Evolutionary conservation across 164 flowering plant genomes (phyloP).

Genomic region (Aristolochia contorta): DNA sequence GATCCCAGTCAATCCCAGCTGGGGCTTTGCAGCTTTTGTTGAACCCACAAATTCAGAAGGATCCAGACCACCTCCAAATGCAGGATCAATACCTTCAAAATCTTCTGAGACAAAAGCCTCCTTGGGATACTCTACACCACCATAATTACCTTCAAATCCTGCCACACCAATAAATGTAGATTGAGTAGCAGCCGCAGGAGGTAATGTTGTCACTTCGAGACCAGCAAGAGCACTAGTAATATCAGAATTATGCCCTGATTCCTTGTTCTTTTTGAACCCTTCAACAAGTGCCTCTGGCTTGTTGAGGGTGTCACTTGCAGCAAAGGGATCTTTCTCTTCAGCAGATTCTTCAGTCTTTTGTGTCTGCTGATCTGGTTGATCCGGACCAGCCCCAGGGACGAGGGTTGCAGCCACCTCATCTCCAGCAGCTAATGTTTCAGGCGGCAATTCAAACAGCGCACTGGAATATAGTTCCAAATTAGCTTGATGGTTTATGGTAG

Average conservation of each 20-base stretch:
- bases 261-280: slow-evolving; percentile 82
- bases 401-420: slow-evolving; percentile 62
- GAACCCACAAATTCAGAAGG: slow-evolving; percentile 82
- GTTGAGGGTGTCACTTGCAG: slow-evolving; percentile 76
- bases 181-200: slow-evolving; percentile 87
- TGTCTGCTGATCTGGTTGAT: slow-evolving; percentile 22
- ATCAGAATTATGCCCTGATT: slow-evolving; percentile 36
- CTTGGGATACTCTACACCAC: slow-evolving; percentile 78
- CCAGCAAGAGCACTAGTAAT: slow-evolving; percentile 63
- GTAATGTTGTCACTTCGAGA: slow-evolving; percentile 75
- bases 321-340: slow-evolving; percentile 77
- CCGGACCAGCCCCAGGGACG: slow-evolving; percentile 19
- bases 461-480: slow-evolving; percentile 53
- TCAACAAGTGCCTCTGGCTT: slow-evolving; percentile 67
- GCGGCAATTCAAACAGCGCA: slow-evolving; percentile 61
- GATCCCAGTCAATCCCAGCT: slow-evolving; percentile 66
- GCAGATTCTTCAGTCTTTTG: slow-evolving; percentile 33
- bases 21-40: slow-evolving; percentile 34
- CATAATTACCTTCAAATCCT: slow-evolving; percentile 96
- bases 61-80: slow-evolving; percentile 98
- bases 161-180: slow-evolving; percentile 75
- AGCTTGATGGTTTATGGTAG: slow-evolving; percentile 46
- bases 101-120: slow-evolving; percentile 66
- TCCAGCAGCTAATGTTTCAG: slow-evolving; percentile 76
- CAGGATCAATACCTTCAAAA: slow-evolving; percentile 80